These are phyloP conservation scores for Neoboletus subvelutipes DNA, from an alignment of 768 basidiomycete species.

Conservation along the genomic window DNA sequence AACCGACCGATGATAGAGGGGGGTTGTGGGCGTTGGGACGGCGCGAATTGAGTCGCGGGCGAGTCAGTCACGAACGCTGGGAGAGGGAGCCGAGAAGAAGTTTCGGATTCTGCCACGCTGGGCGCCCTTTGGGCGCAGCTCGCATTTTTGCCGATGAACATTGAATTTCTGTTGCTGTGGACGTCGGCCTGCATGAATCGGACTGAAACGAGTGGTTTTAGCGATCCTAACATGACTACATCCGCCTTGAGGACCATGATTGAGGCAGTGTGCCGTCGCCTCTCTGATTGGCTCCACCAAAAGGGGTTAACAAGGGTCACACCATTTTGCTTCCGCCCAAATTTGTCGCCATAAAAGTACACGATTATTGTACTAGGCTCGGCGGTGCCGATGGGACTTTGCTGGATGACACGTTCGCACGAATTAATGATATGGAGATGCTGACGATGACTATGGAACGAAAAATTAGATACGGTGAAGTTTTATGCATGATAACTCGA, in stretches of 20 bases:
- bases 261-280: slow-evolving; percentile 30
- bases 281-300: slow-evolving; percentile 25
- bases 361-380: no score
- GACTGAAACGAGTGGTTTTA: not conserved
- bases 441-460: no score
- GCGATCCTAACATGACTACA: slow-evolving; percentile 16
- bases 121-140: slow-evolving; percentile 20
- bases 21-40: slow-evolving; percentile 9
- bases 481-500: no score
- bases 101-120: slow-evolving; percentile 34
- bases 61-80: slow-evolving; percentile 14
- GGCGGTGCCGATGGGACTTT: no score
- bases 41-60: slow-evolving; percentile 8
- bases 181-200: slow-evolving; percentile 2
- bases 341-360: slow-evolving; percentile 3
- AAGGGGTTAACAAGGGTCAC: not conserved
- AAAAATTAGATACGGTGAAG: no score
- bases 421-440: no score
- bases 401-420: no score
- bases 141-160: slow-evolving; percentile 1
- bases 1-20: not conserved
- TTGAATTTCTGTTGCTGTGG: not conserved
- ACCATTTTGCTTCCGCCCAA: slow-evolving; percentile 4
- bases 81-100: slow-evolving; percentile 33
- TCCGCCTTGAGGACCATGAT: slow-evolving; percentile 12